These are phyloP conservation scores for Calendula officinalis DNA, from an alignment of 129 eudicot genomes.

Conservation along the genomic window DNA sequence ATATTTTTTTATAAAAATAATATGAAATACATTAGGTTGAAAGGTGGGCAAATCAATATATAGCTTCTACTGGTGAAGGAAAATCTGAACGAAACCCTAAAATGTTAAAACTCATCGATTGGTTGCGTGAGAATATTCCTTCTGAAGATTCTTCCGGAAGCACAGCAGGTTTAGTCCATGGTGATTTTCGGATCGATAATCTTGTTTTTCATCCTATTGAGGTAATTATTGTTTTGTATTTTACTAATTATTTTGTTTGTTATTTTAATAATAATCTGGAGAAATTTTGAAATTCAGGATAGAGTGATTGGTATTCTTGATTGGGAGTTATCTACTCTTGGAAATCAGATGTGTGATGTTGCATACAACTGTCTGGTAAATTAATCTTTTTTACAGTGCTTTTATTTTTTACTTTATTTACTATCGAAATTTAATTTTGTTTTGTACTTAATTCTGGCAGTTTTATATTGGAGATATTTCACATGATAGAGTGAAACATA, in stretches of 20 bases:
- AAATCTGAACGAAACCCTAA: constrained; percentile 81
- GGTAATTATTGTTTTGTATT: constrained; percentile 38
- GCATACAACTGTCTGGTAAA: constrained; percentile 91
- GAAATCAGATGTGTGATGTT: constrained; percentile 98
- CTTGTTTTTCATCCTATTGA: constrained; percentile 90
- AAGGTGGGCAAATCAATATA: constrained; percentile 89
- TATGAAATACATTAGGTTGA: constrained; percentile 56
- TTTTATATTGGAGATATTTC: constrained; percentile 59
- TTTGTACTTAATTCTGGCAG: constrained; percentile 44
- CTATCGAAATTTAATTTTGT: not conserved
- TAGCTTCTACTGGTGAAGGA: constrained; percentile 92
- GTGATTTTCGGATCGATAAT: constrained; percentile 98
- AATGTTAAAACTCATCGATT: constrained; percentile 66
- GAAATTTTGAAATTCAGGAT: constrained; percentile 53
- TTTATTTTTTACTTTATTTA: not conserved
- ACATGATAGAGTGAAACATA: constrained; percentile 43
- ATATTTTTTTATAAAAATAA: not conserved
- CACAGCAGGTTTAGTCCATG: constrained; percentile 87
- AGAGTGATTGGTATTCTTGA: constrained; percentile 95
- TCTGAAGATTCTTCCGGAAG: constrained; percentile 79
- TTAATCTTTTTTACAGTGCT: constrained; percentile 13
- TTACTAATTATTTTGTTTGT: not conserved
- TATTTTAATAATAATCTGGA: constrained; percentile 5
- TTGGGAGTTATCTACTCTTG: constrained; percentile 97
- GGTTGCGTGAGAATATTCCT: constrained; percentile 83